phyloP scores from a whole-genome alignment of 768 basidiomycete genomes.

The Amanita inopinata region DNA sequence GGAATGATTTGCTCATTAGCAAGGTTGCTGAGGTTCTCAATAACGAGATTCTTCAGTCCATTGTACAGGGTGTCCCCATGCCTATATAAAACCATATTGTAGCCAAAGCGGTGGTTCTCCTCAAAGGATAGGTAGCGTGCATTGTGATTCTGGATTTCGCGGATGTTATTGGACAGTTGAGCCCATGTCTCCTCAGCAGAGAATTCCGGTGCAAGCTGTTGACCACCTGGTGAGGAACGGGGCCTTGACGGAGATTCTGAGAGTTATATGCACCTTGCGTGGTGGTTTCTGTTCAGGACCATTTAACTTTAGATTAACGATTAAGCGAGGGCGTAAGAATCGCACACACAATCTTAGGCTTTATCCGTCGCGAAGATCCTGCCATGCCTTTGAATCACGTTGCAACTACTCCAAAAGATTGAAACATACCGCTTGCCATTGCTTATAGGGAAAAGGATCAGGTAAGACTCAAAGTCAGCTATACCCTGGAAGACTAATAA shows the following conservation, averaged over 20 bases:
- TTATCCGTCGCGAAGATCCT: slow-evolving; percentile 1
- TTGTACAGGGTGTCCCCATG: slow-evolving; percentile 80
- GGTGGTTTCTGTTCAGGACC: slow-evolving; percentile 32
- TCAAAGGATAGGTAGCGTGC: slow-evolving; percentile 67
- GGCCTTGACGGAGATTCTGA: background rate
- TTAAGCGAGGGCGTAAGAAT: slow-evolving; percentile 6
- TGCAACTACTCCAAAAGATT: background rate
- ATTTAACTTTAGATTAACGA: slow-evolving; percentile 3
- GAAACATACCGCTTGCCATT: slow-evolving; percentile 14
- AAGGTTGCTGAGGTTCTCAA: slow-evolving; percentile 74
- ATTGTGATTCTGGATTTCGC: slow-evolving; percentile 92
- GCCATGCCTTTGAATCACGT: background rate
- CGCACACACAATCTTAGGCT: slow-evolving; percentile 10
- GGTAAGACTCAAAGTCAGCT: too few relatives aligned
- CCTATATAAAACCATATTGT: slow-evolving; percentile 88
- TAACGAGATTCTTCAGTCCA: slow-evolving; percentile 70
- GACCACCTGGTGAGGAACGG: background rate
- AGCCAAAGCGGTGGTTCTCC: slow-evolving; percentile 89
- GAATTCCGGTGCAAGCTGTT: slow-evolving; percentile 62
- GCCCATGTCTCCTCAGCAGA: slow-evolving; percentile 82
- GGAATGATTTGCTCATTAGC: slow-evolving; percentile 72
- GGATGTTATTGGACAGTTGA: slow-evolving; percentile 74
- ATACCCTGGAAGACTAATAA: too few relatives aligned
- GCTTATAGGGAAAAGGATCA: background rate
- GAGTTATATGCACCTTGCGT: slow-evolving; percentile 25